A percentile compares a stretch with the other conserved stretches of the same genome.
Conservation (phyloP, 371 early-diverging fungal species). For the Rhizopus stolonifer region DNA sequence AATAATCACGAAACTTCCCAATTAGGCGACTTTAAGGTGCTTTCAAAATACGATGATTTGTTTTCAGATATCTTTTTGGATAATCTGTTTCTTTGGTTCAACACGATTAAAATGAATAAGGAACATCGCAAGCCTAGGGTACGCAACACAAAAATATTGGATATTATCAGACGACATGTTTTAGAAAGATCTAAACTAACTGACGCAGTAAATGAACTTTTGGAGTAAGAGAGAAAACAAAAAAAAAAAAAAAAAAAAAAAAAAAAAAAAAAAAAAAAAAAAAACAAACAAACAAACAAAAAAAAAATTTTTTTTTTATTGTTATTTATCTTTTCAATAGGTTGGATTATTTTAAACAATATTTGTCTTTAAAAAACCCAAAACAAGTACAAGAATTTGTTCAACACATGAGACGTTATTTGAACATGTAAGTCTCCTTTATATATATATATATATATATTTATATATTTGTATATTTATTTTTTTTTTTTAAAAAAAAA, state of each 20-base stretch:
- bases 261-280: no score
- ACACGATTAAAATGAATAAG: constrained; percentile 50
- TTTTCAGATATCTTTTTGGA: constrained; percentile 70
- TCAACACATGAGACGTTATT: constrained; percentile 51
- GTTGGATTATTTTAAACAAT: constrained; percentile 41
- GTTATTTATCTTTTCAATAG: constrained; percentile 15
- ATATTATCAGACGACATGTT: constrained; percentile 54
- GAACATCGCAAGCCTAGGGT: constrained; percentile 42
- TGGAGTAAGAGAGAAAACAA: no score
- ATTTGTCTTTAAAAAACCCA: constrained; percentile 27
- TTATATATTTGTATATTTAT: no score
- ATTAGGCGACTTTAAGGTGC: constrained; percentile 47
- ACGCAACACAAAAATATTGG: constrained; percentile 36
- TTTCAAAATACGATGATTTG: constrained; percentile 71
- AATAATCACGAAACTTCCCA: constrained; percentile 28
- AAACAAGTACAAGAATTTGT: constrained; percentile 41
- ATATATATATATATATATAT: background rate
- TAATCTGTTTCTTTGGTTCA: constrained; percentile 64
- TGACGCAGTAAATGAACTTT: constrained; percentile 47
- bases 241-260: no score
- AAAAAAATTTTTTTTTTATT: no score
- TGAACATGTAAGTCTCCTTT: constrained; percentile 41
- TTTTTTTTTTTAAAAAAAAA: constrained; percentile 40
- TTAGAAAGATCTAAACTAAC: constrained; percentile 40
- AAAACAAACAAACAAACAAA: no score